These are phyloP conservation scores for Talaromyces borbonicus DNA, from an alignment of 495 filamentous ascomycete species.

Conservation along the genomic window DNA sequence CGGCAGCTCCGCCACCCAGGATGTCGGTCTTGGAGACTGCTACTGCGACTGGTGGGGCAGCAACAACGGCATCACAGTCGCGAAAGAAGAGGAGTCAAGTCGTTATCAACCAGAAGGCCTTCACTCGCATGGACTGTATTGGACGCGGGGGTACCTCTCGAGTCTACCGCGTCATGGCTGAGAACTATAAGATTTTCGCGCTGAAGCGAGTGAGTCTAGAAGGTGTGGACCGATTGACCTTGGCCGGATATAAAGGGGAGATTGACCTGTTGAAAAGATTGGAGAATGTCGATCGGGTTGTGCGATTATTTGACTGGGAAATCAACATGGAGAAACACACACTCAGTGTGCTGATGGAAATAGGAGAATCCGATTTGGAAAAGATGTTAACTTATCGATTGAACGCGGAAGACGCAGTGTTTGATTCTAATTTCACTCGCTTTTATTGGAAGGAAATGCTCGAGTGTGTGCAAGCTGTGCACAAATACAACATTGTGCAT, in stretches of 20 bases:
- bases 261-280: constrained; percentile 85
- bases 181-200: constrained; percentile 89
- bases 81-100: constrained; percentile 69
- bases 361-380: constrained; percentile 90
- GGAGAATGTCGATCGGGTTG: constrained; percentile 75
- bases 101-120: constrained; percentile 82
- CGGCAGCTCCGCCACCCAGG: constrained; percentile 82
- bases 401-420: constrained; percentile 59
- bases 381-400: constrained; percentile 68
- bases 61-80: constrained; percentile 56
- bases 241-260: constrained; percentile 90
- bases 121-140: constrained; percentile 79
- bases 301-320: constrained; percentile 85
- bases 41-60: constrained; percentile 72
- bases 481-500: constrained; percentile 84
- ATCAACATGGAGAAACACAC: constrained; percentile 80
- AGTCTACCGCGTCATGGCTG: constrained; percentile 94
- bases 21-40: constrained; percentile 93
- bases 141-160: constrained; percentile 86
- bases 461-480: constrained; percentile 83
- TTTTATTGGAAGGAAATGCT: constrained; percentile 99
- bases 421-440: constrained; percentile 85
- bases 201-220: constrained; percentile 88
- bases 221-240: constrained; percentile 71
- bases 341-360: constrained; percentile 92